phyloP scores from a whole-genome alignment of 768 basidiomycete genomes.

The Amanita thiersii region DNA sequence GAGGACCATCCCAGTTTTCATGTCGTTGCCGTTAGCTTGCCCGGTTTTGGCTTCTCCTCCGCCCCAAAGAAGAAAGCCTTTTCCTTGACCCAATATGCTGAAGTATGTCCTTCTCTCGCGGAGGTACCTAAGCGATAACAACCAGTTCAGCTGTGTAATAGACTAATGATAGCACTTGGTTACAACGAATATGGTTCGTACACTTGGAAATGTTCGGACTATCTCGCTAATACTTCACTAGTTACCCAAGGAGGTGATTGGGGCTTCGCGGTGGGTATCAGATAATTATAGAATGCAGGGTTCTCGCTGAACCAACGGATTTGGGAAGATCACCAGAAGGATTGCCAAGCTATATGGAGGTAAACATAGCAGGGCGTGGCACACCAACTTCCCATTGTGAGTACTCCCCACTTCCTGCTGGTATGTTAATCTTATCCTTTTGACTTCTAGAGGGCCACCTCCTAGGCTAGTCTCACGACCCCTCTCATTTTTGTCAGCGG shows the following conservation, averaged over 20 bases:
- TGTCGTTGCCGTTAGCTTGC: constrained; percentile 51
- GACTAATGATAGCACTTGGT: constrained; percentile 40
- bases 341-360: constrained; percentile 20
- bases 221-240: constrained; percentile 9
- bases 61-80: constrained; percentile 46
- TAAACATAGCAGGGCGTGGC: constrained; percentile 41
- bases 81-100: constrained; percentile 36
- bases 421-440: background rate
- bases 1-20: constrained; percentile 47
- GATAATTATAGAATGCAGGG: constrained; percentile 8
- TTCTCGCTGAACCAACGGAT: background rate
- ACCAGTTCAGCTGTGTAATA: constrained; percentile 35
- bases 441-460: constrained; percentile 9
- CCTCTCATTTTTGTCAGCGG: constrained; percentile 16
- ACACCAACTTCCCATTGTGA: constrained; percentile 39
- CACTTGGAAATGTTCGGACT: background rate
- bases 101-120: constrained; percentile 29
- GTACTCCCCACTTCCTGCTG: constrained; percentile 10
- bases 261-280: constrained; percentile 27
- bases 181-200: constrained; percentile 39
- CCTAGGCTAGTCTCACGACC: constrained; percentile 18
- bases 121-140: constrained; percentile 22
- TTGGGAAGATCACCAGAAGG: constrained; percentile 18
- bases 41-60: constrained; percentile 57
- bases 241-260: constrained; percentile 43